Evolutionary conservation across 352 stramenopile species (phyloP), one percentile per base, ranked within the genome.

Genomic region (Globisporangium spiculum): DNA sequence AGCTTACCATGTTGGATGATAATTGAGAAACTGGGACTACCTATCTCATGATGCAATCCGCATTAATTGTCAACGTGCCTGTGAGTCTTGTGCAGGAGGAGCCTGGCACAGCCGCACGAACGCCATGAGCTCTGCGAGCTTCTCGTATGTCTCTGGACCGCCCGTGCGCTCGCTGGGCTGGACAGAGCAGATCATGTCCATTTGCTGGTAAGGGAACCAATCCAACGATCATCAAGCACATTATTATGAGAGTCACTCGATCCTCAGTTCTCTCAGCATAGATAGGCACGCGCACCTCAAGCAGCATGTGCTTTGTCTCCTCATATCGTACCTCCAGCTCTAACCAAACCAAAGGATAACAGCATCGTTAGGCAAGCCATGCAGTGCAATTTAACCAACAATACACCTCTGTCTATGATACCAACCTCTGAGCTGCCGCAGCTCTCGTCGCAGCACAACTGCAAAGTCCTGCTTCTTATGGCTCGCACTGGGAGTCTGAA

Each of bases 71-170:
- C 22, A 22, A 36, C 1, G 26, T 24, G 14, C 4, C 53, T 59
- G 36, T 7, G 24, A 59, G 1, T 59, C 26, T 41, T 30, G 54
- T 6, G 7, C 26, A 38, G 4, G n/a, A 34, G 55, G 55, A 34
- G 27, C 27, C 30, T 60, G 55, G 20, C 18, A 60, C n/a, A 60
- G 7, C 30, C 20, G 30, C 30, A 75, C 75, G 41, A 85, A 87
- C 1, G 66, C 69, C 48, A 85, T 64, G 5, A 92, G 69, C 36
- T 88, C 75, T 2, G 81, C 64, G 1, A 90, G 73, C 50, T 81
- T 78, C n/a, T 90, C 81, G 59, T 89, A 89, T n/a, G 76, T 72
- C 57, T 89, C 81, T 4, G 78, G 69, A 4, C 71, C 70, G 0
- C 70, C 74, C 0, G 70, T 64, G 52, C 80, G 79, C 48, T 90